phyloP scores from a whole-genome alignment of 1,139 yeast genomes.

The Eremothecium sinecaudum region DNA sequence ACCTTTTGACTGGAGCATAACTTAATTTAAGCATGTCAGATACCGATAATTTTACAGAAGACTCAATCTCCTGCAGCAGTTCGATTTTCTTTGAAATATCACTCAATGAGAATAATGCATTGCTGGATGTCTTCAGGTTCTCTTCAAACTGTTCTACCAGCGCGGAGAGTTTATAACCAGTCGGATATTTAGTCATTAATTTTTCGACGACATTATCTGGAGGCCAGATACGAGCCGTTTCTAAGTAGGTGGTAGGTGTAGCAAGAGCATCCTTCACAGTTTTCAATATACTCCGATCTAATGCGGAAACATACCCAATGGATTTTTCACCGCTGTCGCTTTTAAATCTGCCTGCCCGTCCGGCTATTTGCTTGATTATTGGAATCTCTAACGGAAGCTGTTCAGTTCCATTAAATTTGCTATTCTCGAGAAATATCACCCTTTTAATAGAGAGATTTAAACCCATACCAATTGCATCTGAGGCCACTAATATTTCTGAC shows the following conservation, averaged over 20 bases:
- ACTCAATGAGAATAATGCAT: constrained; percentile 20
- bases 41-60: constrained; percentile 32
- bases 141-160: constrained; percentile 42
- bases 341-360: constrained; percentile 84
- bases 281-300: constrained; percentile 37
- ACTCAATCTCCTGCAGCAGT: constrained; percentile 39
- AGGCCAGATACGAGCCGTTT: constrained; percentile 62
- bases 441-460: constrained; percentile 75
- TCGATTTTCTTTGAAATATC: constrained; percentile 36
- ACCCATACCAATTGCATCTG: constrained; percentile 99
- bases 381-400: constrained; percentile 46
- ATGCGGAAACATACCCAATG: constrained; percentile 54
- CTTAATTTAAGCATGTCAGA: constrained; percentile 50
- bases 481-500: constrained; percentile 76
- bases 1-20: constrained; percentile 46
- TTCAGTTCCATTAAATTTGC: constrained; percentile 62
- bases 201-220: constrained; percentile 46
- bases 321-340: constrained; percentile 21
- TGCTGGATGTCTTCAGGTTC: constrained; percentile 32
- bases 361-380: constrained; percentile 84
- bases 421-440: constrained; percentile 58
- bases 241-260: constrained; percentile 39
- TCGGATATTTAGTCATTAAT: constrained; percentile 39
- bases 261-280: constrained; percentile 39
- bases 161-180: constrained; percentile 37